phyloP scores from a whole-genome alignment of 176 grass and related monocot genomes.

The Zoysia pacifica region DNA sequence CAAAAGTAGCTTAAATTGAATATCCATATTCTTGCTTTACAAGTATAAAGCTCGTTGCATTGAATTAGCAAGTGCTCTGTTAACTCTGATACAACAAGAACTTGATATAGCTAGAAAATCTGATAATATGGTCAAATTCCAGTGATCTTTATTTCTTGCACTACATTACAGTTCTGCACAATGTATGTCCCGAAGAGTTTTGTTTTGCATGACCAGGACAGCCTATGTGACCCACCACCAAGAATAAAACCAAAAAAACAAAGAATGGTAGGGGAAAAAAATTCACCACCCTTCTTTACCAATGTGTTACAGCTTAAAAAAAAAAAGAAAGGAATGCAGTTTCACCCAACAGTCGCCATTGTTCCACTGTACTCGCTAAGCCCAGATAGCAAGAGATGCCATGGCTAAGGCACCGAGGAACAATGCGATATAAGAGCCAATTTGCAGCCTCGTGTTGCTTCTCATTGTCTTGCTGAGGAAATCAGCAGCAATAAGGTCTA shows the following conservation, averaged over 20 bases:
- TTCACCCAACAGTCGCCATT: neutral
- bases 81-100: neutral
- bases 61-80: neutral
- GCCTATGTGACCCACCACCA: neutral
- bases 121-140: neutral
- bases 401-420: conserved; percentile 76
- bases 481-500: conserved; percentile 78
- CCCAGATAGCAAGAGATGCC: conserved; percentile 76
- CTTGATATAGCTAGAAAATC: neutral
- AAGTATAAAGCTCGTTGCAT: neutral
- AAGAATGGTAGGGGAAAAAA: conserved; percentile 21
- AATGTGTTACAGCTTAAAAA: neutral
- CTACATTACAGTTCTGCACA: conserved; percentile 6
- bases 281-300: neutral
- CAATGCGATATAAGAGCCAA: conserved; percentile 56
- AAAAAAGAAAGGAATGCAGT: neutral
- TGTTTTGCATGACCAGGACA: neutral
- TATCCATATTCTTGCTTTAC: no score
- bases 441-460: conserved; percentile 49
- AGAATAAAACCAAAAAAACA: conserved; percentile 9
- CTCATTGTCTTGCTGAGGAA: conserved; percentile 70
- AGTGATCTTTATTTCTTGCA: conserved; percentile 32
- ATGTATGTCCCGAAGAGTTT: conserved; percentile 11
- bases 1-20: no score
- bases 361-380: conserved; percentile 24